Conservation (phyloP, 768 basidiomycete species). For the Suillus weaverae region DNA sequence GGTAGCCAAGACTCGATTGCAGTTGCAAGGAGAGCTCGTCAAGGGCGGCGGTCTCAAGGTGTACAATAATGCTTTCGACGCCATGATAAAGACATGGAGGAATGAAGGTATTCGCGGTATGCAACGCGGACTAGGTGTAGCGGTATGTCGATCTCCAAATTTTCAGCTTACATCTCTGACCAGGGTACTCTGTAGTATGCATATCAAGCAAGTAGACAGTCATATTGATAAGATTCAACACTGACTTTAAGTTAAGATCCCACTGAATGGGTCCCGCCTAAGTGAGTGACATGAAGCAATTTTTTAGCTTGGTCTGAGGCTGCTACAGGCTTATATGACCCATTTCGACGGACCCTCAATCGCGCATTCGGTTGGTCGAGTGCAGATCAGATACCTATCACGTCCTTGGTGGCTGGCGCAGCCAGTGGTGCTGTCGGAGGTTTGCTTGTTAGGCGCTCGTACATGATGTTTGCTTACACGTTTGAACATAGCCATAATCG, state of each 20-base stretch:
- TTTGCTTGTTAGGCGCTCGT: conserved; percentile 32
- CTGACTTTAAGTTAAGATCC: conserved; percentile 52
- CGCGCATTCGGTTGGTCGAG: conserved; percentile 59
- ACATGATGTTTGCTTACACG: background rate
- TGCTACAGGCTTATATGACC: conserved; percentile 90
- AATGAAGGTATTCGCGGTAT: conserved; percentile 91
- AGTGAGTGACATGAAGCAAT: conserved; percentile 42
- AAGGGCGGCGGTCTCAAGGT: conserved; percentile 70
- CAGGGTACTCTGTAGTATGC: conserved; percentile 58
- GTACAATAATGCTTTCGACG: conserved; percentile 89
- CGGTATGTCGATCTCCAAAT: conserved; percentile 52
- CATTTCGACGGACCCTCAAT: conserved; percentile 76
- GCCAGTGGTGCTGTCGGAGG: conserved; percentile 90
- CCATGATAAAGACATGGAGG: conserved; percentile 80
- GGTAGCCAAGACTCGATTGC: conserved; percentile 92
- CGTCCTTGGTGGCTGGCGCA: conserved; percentile 85
- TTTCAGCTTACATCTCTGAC: conserved; percentile 9
- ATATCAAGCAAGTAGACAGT: conserved; percentile 69
- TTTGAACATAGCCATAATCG: conserved; percentile 56
- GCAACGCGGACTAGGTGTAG: conserved; percentile 88
- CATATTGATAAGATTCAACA: background rate
- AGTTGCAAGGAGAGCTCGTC: conserved; percentile 93
- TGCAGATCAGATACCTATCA: conserved; percentile 67
- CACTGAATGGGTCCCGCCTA: conserved; percentile 88
- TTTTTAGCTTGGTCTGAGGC: conserved; percentile 18